Evolutionary conservation across 306 rosid species (phyloP).

Genomic region (Corylus avellana): DNA sequence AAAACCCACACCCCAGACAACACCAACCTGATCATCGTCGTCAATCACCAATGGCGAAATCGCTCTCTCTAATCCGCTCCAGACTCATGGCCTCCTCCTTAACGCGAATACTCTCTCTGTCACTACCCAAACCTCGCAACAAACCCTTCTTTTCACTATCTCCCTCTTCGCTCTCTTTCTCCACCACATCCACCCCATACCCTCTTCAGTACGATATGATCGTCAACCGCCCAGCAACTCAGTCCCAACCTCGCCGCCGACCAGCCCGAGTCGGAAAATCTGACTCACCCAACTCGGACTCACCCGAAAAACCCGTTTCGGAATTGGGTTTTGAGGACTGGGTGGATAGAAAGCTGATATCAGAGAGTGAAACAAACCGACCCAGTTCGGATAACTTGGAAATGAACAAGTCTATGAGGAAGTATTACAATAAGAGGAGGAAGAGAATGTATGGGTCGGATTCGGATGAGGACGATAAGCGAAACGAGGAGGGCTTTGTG

Average conservation of each 20-base stretch:
- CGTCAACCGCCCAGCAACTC: constrained; percentile 57
- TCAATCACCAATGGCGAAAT: constrained; percentile 40
- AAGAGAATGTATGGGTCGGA: constrained; percentile 90
- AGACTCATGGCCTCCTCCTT: constrained; percentile 24
- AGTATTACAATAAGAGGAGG: constrained; percentile 72
- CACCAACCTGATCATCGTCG: not conserved
- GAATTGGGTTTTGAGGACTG: constrained; percentile 61
- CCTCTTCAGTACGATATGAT: constrained; percentile 93
- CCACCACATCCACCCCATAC: constrained; percentile 57
- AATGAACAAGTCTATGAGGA: constrained; percentile 78
- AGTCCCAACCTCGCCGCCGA: constrained; percentile 45
- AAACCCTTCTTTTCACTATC: constrained; percentile 9
- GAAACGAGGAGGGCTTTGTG: constrained; percentile 51
- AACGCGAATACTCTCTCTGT: constrained; percentile 24
- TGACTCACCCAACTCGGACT: constrained; percentile 31
- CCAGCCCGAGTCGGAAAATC: constrained; percentile 40
- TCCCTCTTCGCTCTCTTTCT: constrained; percentile 31
- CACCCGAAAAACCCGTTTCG: constrained; percentile 34
- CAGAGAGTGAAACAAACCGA: constrained; percentile 28
- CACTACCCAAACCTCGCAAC: constrained; percentile 25
- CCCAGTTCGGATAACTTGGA: constrained; percentile 33
- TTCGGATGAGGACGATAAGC: constrained; percentile 53
- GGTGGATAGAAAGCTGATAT: constrained; percentile 58
- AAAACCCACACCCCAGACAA: constrained; percentile 7
- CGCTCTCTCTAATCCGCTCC: constrained; percentile 37